Evolutionary conservation across 2,329 filamentous ascomycete genomes (phyloP), one percentile per base, ranked within the genome.

Genomic region (Aschersonia sp.): DNA sequence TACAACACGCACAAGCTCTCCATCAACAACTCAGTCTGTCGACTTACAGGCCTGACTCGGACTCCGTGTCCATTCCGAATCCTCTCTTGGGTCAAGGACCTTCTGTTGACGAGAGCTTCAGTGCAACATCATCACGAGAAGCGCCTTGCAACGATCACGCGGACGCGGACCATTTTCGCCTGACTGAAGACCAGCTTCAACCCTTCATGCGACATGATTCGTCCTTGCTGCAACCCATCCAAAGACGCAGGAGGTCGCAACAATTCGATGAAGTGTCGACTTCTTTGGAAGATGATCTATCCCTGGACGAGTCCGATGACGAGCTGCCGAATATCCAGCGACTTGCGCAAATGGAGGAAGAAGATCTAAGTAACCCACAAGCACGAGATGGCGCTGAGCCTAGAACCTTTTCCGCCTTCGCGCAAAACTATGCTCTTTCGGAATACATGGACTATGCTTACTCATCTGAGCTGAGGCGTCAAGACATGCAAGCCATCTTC

Each of bases 401-500:
- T 43, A 65, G 73, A 50, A 69, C 70, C 4, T 78, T 77, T 54
- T 69, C 70, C 3, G 63, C 66, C 3, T 70, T 72, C 55, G 68
- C 67, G 1, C 62, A 70, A 12, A 69, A 70, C 38, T 66, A 73
- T 48, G 68, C 73, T 32, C 69, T 89, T 44, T 73, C 79, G 10
- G 79, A 75, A 2, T 89, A 89, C 55, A 72, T 74, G 41, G 82
- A 84, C 4, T 78, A 78, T 1, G 74, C 78, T 4, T 66, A 73
- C 29, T 78, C 77, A 32, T 83, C 82, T 40, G 89, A 92, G 32
- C 68, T 96, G 31, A 85, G 82, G 55, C 88, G 96, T 53, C 76
- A 80, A 3, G 82, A 84, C 53, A 91, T 87, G 9, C 83, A 87
- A 10, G 77, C 82, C 31, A 81, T 95, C 5, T 97, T 97, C 61